Percentiles rank a stretch among this genome's conserved stretches.
These are phyloP conservation scores for Suillus variegatus DNA, from an alignment of 768 basidiomycete species.

Conservation along the genomic window DNA sequence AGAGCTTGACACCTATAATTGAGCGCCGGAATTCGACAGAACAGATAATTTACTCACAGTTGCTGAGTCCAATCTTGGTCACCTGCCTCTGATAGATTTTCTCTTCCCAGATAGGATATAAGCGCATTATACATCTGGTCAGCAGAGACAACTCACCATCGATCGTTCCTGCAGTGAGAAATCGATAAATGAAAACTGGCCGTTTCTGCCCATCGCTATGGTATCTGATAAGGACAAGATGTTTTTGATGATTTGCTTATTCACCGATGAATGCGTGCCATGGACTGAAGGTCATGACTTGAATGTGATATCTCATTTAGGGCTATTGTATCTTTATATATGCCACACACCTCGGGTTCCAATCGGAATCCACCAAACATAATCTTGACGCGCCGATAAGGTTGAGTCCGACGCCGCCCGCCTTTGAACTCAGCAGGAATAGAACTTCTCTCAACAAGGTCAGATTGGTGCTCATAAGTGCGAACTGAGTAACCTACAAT, in stretches of 20 bases:
- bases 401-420: slow-evolving; percentile 94
- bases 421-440: slow-evolving; percentile 93
- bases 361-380: slow-evolving; percentile 87
- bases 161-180: slow-evolving; percentile 86
- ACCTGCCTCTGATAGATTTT: slow-evolving; percentile 95
- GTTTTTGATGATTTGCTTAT: slow-evolving; percentile 15
- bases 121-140: not conserved
- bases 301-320: not conserved
- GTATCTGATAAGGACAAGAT: slow-evolving; percentile 14
- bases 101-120: slow-evolving; percentile 43
- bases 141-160: slow-evolving; percentile 56
- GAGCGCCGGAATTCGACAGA: not conserved
- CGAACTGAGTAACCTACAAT: slow-evolving; percentile 51
- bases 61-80: slow-evolving; percentile 88
- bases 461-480: not conserved
- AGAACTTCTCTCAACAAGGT: slow-evolving; percentile 54
- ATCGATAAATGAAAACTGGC: slow-evolving; percentile 86
- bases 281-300: slow-evolving; percentile 92
- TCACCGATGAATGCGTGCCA: slow-evolving; percentile 95
- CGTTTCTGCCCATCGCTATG: slow-evolving; percentile 90
- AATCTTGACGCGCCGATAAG: slow-evolving; percentile 88
- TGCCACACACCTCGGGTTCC: slow-evolving; percentile 78
- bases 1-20: slow-evolving; percentile 46
- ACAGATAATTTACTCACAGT: slow-evolving; percentile 54
- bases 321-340: not conserved